Conservation (phyloP, 2,329 filamentous ascomycete genomes). For the Aspergillus phoenicis region DNA sequence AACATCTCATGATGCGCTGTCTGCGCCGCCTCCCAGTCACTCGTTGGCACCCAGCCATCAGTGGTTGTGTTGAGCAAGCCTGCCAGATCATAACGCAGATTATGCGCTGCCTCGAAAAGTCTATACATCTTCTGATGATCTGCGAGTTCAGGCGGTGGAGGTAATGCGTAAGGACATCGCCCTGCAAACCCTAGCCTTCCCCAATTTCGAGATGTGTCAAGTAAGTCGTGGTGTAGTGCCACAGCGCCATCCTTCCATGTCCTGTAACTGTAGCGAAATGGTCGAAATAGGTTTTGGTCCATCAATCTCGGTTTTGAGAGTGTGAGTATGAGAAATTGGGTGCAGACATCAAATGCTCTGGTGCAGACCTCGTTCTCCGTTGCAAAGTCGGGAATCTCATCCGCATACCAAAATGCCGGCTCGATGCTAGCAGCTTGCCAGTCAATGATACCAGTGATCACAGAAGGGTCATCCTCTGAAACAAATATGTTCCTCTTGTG, state of each 20-base stretch:
- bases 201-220: constrained; percentile 43
- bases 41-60: constrained; percentile 42
- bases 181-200: constrained; percentile 41
- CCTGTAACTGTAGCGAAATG: constrained; percentile 44
- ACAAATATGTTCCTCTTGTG: constrained; percentile 50
- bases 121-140: constrained; percentile 35
- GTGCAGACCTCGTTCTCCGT: constrained; percentile 33
- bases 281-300: constrained; percentile 41
- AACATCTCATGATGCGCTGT: constrained; percentile 35
- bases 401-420: constrained; percentile 44
- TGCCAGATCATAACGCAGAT: constrained; percentile 32
- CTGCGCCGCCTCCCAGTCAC: constrained; percentile 38
- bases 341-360: constrained; percentile 37
- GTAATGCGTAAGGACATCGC: constrained; percentile 35
- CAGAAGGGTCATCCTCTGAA: constrained; percentile 40
- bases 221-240: constrained; percentile 45
- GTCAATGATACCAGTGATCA: constrained; percentile 46
- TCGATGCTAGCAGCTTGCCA: constrained; percentile 47
- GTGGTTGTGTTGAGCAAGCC: constrained; percentile 34
- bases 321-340: constrained; percentile 34
- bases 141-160: constrained; percentile 28
- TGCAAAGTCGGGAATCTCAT: constrained; percentile 46
- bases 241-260: constrained; percentile 47
- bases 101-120: constrained; percentile 36
- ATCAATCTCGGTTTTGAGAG: constrained; percentile 36